Conservation (phyloP, 148 eudicot genomes). For the Drosera capensis region DNA sequence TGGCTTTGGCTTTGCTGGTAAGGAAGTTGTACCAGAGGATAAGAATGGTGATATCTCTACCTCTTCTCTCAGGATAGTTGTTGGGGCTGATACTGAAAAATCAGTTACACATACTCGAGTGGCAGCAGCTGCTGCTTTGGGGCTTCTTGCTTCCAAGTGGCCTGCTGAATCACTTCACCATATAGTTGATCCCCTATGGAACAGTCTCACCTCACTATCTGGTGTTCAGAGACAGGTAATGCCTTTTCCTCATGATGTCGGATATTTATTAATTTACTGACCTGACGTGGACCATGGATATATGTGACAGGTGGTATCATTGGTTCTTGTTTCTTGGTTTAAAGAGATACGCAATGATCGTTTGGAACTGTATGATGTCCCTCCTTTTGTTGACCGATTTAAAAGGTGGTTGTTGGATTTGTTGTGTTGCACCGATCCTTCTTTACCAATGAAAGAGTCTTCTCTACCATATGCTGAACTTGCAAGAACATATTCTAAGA, state of each 20-base stretch:
- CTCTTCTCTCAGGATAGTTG: conserved; percentile 48
- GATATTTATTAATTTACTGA: background rate
- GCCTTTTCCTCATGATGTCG: background rate
- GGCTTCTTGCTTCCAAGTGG: conserved; percentile 73
- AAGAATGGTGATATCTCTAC: conserved; percentile 39
- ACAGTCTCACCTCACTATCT: conserved; percentile 53
- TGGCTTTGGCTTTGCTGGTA: conserved; percentile 20
- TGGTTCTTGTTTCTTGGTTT: conserved; percentile 94
- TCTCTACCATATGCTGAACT: conserved; percentile 77
- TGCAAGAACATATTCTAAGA: conserved; percentile 82
- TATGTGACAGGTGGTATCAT: conserved; percentile 39
- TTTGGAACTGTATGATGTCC: conserved; percentile 18
- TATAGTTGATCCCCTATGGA: conserved; percentile 71
- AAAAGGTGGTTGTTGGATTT: conserved; percentile 68
- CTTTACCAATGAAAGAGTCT: conserved; percentile 80
- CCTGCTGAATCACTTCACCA: conserved; percentile 35
- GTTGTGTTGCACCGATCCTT: conserved; percentile 78
- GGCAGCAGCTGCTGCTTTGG: conserved; percentile 74
- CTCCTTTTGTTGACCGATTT: conserved; percentile 36
- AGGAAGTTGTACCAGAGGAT: conserved; percentile 30
- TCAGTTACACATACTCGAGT: conserved; percentile 88
- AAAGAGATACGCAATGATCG: conserved; percentile 35
- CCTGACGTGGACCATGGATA: background rate
- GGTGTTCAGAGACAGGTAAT: conserved; percentile 79
- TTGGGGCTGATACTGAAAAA: conserved; percentile 81